Evolutionary conservation across 768 basidiomycete species (phyloP).

Genomic region (Agrocybe praecox): DNA sequence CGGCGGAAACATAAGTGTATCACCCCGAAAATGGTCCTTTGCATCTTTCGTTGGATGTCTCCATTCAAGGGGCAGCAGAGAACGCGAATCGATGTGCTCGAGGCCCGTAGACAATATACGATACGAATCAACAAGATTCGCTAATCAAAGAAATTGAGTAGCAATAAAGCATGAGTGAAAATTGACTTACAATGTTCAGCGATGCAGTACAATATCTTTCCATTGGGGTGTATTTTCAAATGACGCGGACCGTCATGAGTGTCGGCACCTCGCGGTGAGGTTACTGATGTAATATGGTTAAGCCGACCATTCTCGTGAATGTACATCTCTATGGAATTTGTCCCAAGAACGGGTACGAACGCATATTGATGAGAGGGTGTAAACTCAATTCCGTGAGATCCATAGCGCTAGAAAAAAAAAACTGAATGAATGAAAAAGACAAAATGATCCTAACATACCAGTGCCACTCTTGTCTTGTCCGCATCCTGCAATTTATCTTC

Average conservation of each 20-base stretch:
- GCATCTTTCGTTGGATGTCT: constrained; percentile 7
- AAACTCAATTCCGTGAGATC: constrained; percentile 55
- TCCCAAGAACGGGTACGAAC: constrained; percentile 54
- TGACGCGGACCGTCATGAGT: constrained; percentile 53
- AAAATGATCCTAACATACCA: constrained; percentile 32
- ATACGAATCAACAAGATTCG: constrained; percentile 49
- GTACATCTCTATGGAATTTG: constrained; percentile 51
- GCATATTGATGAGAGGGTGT: constrained; percentile 35
- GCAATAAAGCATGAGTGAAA: not conserved
- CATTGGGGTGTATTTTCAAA: constrained; percentile 54
- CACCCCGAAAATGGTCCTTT: constrained; percentile 38
- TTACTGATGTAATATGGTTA: constrained; percentile 35
- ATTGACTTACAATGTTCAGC: constrained; percentile 51
- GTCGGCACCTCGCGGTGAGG: constrained; percentile 37
- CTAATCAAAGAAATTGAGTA: constrained; percentile 23
- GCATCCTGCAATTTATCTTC: constrained; percentile 41
- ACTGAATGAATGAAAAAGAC: not conserved
- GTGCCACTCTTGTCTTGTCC: constrained; percentile 52
- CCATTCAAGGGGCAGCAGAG: constrained; percentile 28
- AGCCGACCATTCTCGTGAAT: constrained; percentile 34
- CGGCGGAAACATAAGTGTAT: constrained; percentile 46
- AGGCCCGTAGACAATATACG: constrained; percentile 33
- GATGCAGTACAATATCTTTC: constrained; percentile 50
- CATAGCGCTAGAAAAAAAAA: constrained; percentile 39
- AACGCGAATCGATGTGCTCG: constrained; percentile 31